These are phyloP conservation scores for Hypericum androsaemum DNA, from an alignment of 345 rosid species.

Conservation along the genomic window DNA sequence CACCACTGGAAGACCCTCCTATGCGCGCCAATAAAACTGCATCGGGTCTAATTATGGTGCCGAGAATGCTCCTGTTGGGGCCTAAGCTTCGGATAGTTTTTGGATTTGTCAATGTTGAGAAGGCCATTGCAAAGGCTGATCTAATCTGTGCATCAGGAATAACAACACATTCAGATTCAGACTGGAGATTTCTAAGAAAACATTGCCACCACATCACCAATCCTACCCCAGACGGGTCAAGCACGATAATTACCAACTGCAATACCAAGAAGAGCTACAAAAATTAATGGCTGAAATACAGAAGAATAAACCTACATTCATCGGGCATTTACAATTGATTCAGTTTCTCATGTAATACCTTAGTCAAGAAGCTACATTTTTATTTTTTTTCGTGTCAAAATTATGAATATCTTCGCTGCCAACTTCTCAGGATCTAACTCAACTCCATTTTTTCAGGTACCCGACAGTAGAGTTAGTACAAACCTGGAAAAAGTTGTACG, in stretches of 20 bases:
- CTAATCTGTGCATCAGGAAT: conserved; percentile 46
- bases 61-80: conserved; percentile 73
- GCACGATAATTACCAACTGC: no score
- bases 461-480: conserved; percentile 5
- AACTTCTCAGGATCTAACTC: no score
- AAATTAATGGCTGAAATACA: not conserved
- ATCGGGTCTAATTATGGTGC: conserved; percentile 85
- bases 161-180: not conserved
- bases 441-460: no score
- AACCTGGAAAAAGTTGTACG: conserved; percentile 94
- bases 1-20: conserved; percentile 62
- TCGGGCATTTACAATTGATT: not conserved
- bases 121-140: conserved; percentile 91
- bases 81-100: conserved; percentile 49
- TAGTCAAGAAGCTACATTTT: no score
- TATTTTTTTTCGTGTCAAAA: no score
- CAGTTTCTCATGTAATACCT: no score
- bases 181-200: no score
- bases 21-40: conserved; percentile 56
- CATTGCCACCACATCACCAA: no score
- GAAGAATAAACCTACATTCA: not conserved
- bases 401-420: no score
- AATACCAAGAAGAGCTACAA: no score
- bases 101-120: conserved; percentile 56
- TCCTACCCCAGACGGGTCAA: no score